Evolutionary conservation across 2,329 filamentous ascomycete species (phyloP).

Genomic region (Colletotrichum somersetense): DNA sequence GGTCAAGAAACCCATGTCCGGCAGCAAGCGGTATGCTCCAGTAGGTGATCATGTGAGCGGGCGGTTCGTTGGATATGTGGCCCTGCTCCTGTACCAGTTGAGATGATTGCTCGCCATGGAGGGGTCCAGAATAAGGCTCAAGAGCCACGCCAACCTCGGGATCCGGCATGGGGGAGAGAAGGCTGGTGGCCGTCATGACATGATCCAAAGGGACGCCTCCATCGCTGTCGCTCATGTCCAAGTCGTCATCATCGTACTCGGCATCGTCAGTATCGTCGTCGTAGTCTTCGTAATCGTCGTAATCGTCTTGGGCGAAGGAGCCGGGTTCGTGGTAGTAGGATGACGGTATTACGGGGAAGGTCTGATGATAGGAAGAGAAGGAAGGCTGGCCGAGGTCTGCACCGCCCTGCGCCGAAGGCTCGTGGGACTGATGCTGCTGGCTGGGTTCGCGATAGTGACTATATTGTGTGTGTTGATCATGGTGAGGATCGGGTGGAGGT

Average conservation of each 20-base stretch:
- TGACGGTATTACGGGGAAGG: slow-evolving; percentile 36
- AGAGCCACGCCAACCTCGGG: slow-evolving; percentile 13
- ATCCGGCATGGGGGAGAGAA: slow-evolving; percentile 29
- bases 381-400: slow-evolving; percentile 12
- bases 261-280: slow-evolving; percentile 30
- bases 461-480: slow-evolving; percentile 18
- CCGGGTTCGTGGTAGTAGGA: slow-evolving; percentile 34
- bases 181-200: slow-evolving; percentile 35
- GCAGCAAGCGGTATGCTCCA: slow-evolving; percentile 25
- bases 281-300: slow-evolving; percentile 34
- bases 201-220: slow-evolving; percentile 47
- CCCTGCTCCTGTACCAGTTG: slow-evolving; percentile 1
- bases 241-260: slow-evolving; percentile 43
- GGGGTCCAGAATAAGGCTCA: slow-evolving; percentile 10
- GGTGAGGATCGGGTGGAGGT: slow-evolving; percentile 26
- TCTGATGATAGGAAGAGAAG: slow-evolving; percentile 25
- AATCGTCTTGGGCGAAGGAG: slow-evolving; percentile 22
- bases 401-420: slow-evolving; percentile 7
- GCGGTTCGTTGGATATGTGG: slow-evolving; percentile 19
- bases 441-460: slow-evolving; percentile 28
- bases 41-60: slow-evolving; percentile 29
- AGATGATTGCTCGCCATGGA: neutral
- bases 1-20: slow-evolving; percentile 22
- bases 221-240: slow-evolving; percentile 53
- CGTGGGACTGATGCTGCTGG: slow-evolving; percentile 27